Base-by-base conservation (phyloP, 768 basidiomycete species). In the Cystobasidium onofrii region DNA sequence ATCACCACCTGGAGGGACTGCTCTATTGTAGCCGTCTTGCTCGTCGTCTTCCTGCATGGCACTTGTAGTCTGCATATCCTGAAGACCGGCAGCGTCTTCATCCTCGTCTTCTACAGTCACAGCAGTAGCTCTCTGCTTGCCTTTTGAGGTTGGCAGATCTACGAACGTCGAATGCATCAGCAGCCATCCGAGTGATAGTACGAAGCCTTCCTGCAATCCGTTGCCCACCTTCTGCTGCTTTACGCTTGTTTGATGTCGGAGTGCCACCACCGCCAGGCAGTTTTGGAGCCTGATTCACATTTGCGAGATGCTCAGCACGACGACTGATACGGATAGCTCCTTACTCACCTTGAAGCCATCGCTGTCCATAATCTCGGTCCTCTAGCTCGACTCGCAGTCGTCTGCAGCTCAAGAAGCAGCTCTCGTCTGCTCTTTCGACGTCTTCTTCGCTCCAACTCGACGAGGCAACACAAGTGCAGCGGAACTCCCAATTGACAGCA, bases 1-100 rank as follows among this genome's bases (percentile, higher is more conserved):
- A 76, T 95, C 92, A 27, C 88, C 88, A 12, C 90, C 90, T 13
- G 91, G 91, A 0, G 90, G 89, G 81, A 91, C 91, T 75, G 85
- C 83, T 0, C 75, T 75, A n/a, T 71, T 46, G 55, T 71, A 36
- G 10, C 54, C 52, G 3, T 92, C 83, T 84, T 90, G 85, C n/a
- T 90, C 90, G 1, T 29, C 54, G 54, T 43, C n/a, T n/a, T n/a
- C 57, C n/a, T 50, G 46, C 46, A 50, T 15, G 46, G 12, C 18
- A 31, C 25, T 29, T 34, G 33, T n/a, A 29, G 34, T 25, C 25
- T 25, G 31, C 34, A 25, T 34, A 33, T 67, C 64, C 12, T 70
- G n/a, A n/a, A n/a, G n/a, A n/a, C n/a, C n/a, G n/a, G n/a, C 71
- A 20, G 72, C 73, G 41, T 27, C 70, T 15, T 74, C 70, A 25